Base-by-base conservation (phyloP, 768 basidiomycete species). In the Suillus occidentalis region DNA sequence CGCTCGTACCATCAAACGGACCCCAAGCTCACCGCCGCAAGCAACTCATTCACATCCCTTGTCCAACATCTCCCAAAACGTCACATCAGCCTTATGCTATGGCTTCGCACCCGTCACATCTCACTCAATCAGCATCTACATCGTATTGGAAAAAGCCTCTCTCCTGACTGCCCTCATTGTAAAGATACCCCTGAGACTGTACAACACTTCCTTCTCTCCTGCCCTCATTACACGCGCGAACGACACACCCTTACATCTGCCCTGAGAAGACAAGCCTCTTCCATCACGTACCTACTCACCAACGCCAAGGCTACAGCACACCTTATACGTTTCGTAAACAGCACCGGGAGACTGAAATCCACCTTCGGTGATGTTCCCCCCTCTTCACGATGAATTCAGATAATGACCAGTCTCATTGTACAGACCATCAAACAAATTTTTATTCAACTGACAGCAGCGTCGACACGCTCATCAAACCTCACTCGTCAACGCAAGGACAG, bases 51-150 rank as follows among this genome's bases (percentile, higher is more conserved):
- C 36, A 43, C 0, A n/a, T 76, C 6, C 58, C 65, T 0, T 37
- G 69, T 39, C 60, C 63, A 58, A 20, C n/a, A 52, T 6, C 61
- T 62, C 1, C 61, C 22, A 0, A 62, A 62, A 39, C 4, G n/a
- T 0, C 49, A 73, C 7, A 65, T 70, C 9, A 71, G 72, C 43
- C 42, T 79, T 4, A 39, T 80, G 0, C 60, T 70, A 0, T 78
- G 79, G 60, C 70, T 81, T n/a, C 45, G 72, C 0, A 75, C 74
- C 0, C 75, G 72, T 1, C 79, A 80, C 45, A 58, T 68, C 3
- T 70, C 75, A 0, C 71, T 80, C 0, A 69, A 72, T n/a, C 59
- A 71, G 18, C 70, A 80, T 63, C 73, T 81, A 0, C 67, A 76
- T 52, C 49, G 65, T 2, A 74, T 81, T 7, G 59, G 63, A 0